Evolutionary conservation across 116 monocot species (phyloP), one percentile per base, ranked within the genome.

Genomic region (Thalassia testudinum): DNA sequence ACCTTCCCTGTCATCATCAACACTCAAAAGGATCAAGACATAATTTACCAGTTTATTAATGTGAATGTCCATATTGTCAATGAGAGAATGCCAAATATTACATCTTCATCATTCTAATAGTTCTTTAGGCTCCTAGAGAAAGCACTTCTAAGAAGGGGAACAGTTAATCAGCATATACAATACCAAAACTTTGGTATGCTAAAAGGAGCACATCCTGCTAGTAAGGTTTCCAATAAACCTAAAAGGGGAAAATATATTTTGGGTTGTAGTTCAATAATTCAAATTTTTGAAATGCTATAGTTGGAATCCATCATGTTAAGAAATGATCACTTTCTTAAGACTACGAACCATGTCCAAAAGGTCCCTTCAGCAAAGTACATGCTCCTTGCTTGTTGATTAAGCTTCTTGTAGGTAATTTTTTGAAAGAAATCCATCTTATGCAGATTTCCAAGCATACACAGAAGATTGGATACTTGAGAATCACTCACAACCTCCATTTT

Each of bases 1-100:
- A 68, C 74, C 74, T 74, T 74, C 74, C 48, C 74, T 68, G 53
- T 74, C 68, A 49, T 74, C 74, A 55, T 68, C 62, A 40, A 68
- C 74, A 43, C 68, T 74, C 27, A 62, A 24, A 37, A 62, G 52
- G 29, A 62, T 28, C 16, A 52, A 43, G 4, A 62, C 62, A 62
- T 74, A 74, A 37, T 74, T 74, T 12, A 74, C 30, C 42, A 74
- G 54, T 1, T 52, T 21, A 67, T 59, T 18, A 74, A 37, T 2
- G 74, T 74, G 23, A 68, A 63, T 19, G 74, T 74, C 74, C 74
- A 74, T 49, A 74, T 63, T 53, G 59, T 74, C 59, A 74, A 54
- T 25, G 68, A 74, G 42, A 82, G 19, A 42, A 65, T 54, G 50
- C 83, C 67, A 69, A 66, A 63, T 21, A 74, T 42, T 18, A 51